Conservation (phyloP, 2,329 filamentous ascomycete genomes). For the Penicillium sp. region DNA sequence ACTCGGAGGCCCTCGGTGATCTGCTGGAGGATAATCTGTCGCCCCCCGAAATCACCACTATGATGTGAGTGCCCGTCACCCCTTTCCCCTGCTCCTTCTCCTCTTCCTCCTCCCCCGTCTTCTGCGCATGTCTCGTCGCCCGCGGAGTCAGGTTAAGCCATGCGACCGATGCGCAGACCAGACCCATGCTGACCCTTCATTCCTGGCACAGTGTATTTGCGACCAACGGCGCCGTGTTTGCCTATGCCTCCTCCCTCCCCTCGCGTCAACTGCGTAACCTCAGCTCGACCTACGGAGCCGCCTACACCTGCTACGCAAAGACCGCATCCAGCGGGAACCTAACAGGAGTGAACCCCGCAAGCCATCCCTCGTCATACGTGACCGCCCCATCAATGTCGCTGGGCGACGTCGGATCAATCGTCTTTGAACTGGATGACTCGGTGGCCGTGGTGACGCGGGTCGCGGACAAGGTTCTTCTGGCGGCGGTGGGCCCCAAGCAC, state of each 20-base stretch:
- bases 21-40: conserved; percentile 40
- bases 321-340: conserved; percentile 37
- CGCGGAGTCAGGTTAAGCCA: too few species aligned
- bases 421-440: conserved; percentile 38
- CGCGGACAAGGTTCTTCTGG: conserved; percentile 40
- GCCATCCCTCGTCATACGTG: conserved; percentile 39
- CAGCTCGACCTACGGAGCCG: conserved; percentile 40
- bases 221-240: conserved; percentile 41
- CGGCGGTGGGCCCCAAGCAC: conserved; percentile 36
- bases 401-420: conserved; percentile 40
- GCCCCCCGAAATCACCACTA: conserved; percentile 40
- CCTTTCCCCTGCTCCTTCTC: background rate
- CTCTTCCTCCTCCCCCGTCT: background rate
- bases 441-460: conserved; percentile 39
- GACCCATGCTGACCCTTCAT: background rate
- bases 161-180: background rate
- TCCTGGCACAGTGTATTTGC: conserved; percentile 33
- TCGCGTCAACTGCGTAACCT: conserved; percentile 38
- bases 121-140: too few species aligned
- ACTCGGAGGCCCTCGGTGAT: conserved; percentile 37
- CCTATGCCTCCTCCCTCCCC: conserved; percentile 36
- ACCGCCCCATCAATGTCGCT: conserved; percentile 38
- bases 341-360: conserved; percentile 39
- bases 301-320: conserved; percentile 40
- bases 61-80: conserved; percentile 26